A percentile compares a stretch with the other conserved stretches of the same genome.
Conservation (phyloP, 257 asterid species). For the Voacanga thouarsii region DNA sequence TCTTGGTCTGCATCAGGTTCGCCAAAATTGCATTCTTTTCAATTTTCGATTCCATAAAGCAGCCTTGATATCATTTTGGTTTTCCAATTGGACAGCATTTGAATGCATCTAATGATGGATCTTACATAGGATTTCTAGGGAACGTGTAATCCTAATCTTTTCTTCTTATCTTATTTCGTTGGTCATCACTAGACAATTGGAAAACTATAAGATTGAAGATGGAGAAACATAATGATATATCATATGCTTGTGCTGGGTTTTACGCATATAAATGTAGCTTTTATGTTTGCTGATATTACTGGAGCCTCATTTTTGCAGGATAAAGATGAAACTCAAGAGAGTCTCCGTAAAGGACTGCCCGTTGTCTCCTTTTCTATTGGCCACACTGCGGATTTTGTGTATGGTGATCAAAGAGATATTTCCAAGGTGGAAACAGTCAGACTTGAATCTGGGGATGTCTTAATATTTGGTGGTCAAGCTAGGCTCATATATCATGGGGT, state of each 20-base stretch:
- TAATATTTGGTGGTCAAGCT: conserved; percentile 76
- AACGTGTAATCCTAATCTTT: neutral
- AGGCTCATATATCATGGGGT: conserved; percentile 78
- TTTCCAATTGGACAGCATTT: neutral
- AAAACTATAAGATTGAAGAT: neutral
- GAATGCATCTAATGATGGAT: neutral
- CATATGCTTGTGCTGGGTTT: neutral
- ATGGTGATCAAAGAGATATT: conserved; percentile 48
- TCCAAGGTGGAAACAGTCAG: conserved; percentile 39
- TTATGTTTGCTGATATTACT: neutral
- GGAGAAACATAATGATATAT: neutral
- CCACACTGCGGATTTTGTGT: conserved; percentile 66
- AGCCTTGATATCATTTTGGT: neutral
- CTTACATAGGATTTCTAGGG: neutral
- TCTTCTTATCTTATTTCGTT: neutral
- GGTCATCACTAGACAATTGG: neutral
- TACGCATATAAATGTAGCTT: neutral
- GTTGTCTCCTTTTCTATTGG: conserved; percentile 88
- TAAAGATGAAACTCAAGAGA: conserved; percentile 68
- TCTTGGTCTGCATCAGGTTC: conserved; percentile 87
- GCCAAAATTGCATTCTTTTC: neutral
- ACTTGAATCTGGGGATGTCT: conserved; percentile 77
- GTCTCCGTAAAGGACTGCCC: conserved; percentile 56
- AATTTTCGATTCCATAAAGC: neutral
- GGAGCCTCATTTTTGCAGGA: conserved; percentile 41